Conservation (phyloP, 352 stramenopile species). For the Phytophthora sansomeana region DNA sequence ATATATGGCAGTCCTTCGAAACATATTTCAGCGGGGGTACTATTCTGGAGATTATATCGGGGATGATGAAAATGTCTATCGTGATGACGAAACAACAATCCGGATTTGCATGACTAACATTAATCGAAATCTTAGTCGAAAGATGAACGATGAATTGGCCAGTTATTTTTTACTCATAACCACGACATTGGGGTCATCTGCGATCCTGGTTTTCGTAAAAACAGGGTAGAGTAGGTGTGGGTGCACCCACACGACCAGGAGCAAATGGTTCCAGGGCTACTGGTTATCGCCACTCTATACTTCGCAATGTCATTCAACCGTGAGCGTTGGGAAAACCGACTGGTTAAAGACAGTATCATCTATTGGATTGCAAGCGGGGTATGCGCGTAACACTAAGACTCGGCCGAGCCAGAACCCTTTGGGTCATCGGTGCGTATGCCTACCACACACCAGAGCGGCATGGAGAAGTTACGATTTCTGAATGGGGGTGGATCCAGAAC, state of each 20-base stretch:
- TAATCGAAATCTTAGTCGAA: neutral
- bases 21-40: neutral
- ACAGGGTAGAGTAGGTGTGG: neutral
- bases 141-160: neutral
- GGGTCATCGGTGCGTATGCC: neutral
- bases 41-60: neutral
- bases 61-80: neutral
- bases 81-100: neutral
- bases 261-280: neutral
- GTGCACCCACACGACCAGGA: neutral
- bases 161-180: neutral
- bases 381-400: neutral
- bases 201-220: neutral
- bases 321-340: neutral
- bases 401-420: neutral
- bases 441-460: neutral
- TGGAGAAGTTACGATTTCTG: neutral
- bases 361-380: neutral
- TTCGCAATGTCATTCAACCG: neutral
- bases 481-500: neutral
- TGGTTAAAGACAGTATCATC: neutral
- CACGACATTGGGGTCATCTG: neutral
- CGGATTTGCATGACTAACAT: neutral
- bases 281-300: neutral
- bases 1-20: neutral